Evolutionary conservation across 768 basidiomycete genomes (phyloP), one percentile per base, ranked within the genome.

Genomic region (Pleurotus eryngii): DNA sequence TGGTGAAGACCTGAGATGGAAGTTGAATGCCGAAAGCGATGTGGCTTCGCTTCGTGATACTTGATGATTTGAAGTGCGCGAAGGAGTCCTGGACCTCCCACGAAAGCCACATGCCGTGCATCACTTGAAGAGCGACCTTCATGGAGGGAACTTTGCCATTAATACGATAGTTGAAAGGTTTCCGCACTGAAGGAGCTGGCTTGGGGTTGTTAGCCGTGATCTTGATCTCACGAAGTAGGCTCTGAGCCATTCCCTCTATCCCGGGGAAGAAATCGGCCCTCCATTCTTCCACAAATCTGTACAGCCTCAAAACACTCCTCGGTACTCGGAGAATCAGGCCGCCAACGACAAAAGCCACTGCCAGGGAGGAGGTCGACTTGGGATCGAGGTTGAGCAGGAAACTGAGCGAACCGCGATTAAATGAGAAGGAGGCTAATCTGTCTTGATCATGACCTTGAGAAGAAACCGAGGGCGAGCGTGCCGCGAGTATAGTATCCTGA

Each of bases 81-180:
- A 82, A 69, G 0, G 74, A 77, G 50, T 84, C 72, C 56, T 80
- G 74, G 18, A 84, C 70, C 57, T 85, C 81, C 89, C 86, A 92
- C 6, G 88, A 85, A 30, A 93, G 70, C 91, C 91, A 94, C 1
- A 90, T 93, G 17, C 90, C 90, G 59, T 86, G 89, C 87, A 93
- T 91, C 40, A 93, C 85, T 63, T 92, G 91, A 5, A 94, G 78
- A 3, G 83, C 81, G 7, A 91, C 74, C 22, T 80, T 79, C 20
- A 85, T 66, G 18, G 78, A 79, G 4, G 68, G 64, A 7, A 91
- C 56, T 24, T 77, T 75, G 4, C 80, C 75, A 59, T 87, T 81
- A 14, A 89, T 57, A 46, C 86, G 81, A 30, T 83, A 61, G 6
- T 70, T 67, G 53, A 70, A 66, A 27, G 49, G 64, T 26, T 65